Percentiles rank a stretch among this genome's conserved stretches.
Conservation (phyloP, 257 asterid genomes). For the Solanum commersonii region DNA sequence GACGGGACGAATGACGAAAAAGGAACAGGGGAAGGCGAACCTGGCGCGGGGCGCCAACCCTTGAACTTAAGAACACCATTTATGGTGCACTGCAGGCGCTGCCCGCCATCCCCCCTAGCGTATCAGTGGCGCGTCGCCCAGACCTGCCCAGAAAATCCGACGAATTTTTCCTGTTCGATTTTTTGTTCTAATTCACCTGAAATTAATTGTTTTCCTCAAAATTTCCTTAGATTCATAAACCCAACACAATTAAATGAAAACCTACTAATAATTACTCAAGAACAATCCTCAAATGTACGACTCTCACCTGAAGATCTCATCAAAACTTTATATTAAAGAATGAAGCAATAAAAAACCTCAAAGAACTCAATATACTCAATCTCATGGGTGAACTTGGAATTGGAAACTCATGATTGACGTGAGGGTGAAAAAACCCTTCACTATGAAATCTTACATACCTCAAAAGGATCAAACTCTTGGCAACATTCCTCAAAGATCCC, state of each 20-base stretch:
- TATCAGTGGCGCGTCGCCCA: neutral
- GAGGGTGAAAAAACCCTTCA: neutral
- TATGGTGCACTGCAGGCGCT: neutral
- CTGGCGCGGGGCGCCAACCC: neutral
- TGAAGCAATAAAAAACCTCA: neutral
- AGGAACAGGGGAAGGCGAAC: neutral
- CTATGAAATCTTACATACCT: neutral
- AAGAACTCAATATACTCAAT: neutral
- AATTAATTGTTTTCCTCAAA: neutral
- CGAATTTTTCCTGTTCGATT: neutral
- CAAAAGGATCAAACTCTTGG: neutral
- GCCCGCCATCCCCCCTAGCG: accelerated
- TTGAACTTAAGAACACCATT: neutral
- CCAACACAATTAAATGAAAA: neutral
- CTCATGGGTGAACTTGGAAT: neutral
- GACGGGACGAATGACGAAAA: neutral
- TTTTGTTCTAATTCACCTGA: neutral
- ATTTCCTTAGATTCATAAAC: too few species aligned
- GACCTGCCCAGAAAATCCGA: neutral
- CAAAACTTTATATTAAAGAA: neutral
- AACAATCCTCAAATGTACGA: too few species aligned
- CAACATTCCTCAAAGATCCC: neutral
- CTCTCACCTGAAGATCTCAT: neutral
- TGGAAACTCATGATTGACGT: neutral
- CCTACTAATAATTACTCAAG: neutral